A percentile compares a stretch with the other conserved stretches of the same genome.
These are phyloP conservation scores for Diutina scorzettiae DNA, from an alignment of 1,139 yeast genomes.

Conservation along the genomic window DNA sequence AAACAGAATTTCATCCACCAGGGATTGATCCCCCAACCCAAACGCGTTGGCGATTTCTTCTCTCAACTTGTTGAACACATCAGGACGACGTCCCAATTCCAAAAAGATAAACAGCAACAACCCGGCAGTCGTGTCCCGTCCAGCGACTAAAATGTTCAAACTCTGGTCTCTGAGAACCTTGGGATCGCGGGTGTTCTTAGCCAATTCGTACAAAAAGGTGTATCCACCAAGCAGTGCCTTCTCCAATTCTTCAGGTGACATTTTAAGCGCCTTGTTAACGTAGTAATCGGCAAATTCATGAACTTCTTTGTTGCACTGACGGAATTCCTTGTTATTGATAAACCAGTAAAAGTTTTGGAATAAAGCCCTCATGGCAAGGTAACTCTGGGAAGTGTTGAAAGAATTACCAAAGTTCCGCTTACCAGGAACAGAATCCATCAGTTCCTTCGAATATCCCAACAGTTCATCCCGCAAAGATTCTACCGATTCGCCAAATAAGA, in stretches of 20 bases:
- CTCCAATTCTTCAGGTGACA: slow-evolving; percentile 21
- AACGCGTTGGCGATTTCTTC: slow-evolving; percentile 24
- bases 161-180: slow-evolving; percentile 38
- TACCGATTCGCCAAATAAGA: slow-evolving; percentile 11
- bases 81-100: slow-evolving; percentile 34
- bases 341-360: slow-evolving; percentile 9
- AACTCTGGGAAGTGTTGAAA: slow-evolving; percentile 9
- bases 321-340: slow-evolving; percentile 8
- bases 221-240: slow-evolving; percentile 30
- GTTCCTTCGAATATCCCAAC: background rate
- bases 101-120: slow-evolving; percentile 35
- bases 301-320: slow-evolving; percentile 16
- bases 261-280: slow-evolving; percentile 14
- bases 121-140: slow-evolving; percentile 49
- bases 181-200: slow-evolving; percentile 38
- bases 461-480: slow-evolving; percentile 8
- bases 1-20: slow-evolving; percentile 25
- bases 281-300: slow-evolving; percentile 25
- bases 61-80: slow-evolving; percentile 27
- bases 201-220: slow-evolving; percentile 39
- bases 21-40: slow-evolving; percentile 24
- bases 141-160: slow-evolving; percentile 40
- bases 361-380: slow-evolving; percentile 8
- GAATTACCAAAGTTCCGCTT: slow-evolving; percentile 8
- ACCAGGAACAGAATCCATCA: slow-evolving; percentile 6